Percentiles rank a stretch among this genome's conserved stretches.
Evolutionary conservation across 2,329 filamentous ascomycete species (phyloP).

Genomic region (Fulvia fulva): DNA sequence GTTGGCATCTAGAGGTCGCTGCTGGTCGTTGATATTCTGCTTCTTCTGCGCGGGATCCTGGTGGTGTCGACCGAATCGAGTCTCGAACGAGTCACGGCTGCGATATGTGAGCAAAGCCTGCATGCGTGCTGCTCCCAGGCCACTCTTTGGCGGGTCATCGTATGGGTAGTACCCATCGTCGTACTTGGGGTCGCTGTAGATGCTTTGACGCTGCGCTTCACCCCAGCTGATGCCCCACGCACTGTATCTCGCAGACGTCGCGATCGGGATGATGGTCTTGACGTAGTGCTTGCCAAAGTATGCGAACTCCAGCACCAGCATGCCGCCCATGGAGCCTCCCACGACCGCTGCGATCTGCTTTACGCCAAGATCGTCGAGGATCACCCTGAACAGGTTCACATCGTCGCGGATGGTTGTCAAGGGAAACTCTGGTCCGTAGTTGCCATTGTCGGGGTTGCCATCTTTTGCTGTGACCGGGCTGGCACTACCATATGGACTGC

Average conservation of each 20-base stretch:
- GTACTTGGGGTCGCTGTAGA: slow-evolving; percentile 97
- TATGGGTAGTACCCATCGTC: slow-evolving; percentile 94
- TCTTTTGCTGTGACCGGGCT: slow-evolving; percentile 86
- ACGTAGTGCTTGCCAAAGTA: slow-evolving; percentile 88
- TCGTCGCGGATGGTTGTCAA: slow-evolving; percentile 93
- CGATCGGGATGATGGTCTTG: slow-evolving; percentile 74
- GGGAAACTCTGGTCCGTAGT: slow-evolving; percentile 93
- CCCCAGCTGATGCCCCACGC: slow-evolving; percentile 92
- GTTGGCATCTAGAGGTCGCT: slow-evolving; percentile 43
- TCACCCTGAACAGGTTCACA: slow-evolving; percentile 77
- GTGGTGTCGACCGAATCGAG: slow-evolving; percentile 87
- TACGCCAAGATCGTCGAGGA: slow-evolving; percentile 77
- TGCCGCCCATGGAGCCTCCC: slow-evolving; percentile 81
- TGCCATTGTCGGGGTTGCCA: slow-evolving; percentile 66
- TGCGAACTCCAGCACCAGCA: slow-evolving; percentile 87
- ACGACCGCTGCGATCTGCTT: slow-evolving; percentile 73
- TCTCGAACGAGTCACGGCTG: slow-evolving; percentile 94
- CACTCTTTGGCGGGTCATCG: slow-evolving; percentile 78
- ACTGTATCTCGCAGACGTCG: slow-evolving; percentile 78
- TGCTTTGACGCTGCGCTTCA: slow-evolving; percentile 83
- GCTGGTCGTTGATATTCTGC: slow-evolving; percentile 71
- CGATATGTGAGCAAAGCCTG: slow-evolving; percentile 92
- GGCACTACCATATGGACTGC: slow-evolving; percentile 82
- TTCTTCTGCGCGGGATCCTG: slow-evolving; percentile 72
- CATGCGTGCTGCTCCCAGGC: slow-evolving; percentile 93